phyloP scores from a whole-genome alignment of 2,329 filamentous ascomycete genomes.

The Venturia carpophila region DNA sequence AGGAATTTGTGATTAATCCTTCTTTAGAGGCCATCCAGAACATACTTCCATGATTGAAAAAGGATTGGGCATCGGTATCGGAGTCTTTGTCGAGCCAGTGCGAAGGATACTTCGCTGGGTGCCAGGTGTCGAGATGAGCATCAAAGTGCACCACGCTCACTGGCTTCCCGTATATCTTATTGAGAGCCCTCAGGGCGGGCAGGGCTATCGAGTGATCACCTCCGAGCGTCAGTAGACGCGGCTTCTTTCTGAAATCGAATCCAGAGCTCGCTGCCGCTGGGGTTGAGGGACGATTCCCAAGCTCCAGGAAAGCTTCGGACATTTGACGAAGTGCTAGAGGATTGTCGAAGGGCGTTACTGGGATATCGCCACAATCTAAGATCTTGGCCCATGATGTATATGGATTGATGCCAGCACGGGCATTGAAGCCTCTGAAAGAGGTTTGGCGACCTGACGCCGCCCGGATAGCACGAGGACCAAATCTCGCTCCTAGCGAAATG shows the following conservation, averaged over 20 bases:
- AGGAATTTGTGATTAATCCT: conserved; percentile 65
- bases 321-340: conserved; percentile 73
- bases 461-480: conserved; percentile 81
- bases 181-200: conserved; percentile 43
- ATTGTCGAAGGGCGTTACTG: conserved; percentile 81
- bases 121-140: conserved; percentile 75
- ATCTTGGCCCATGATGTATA: conserved; percentile 72
- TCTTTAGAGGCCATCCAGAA: conserved; percentile 83
- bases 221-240: conserved; percentile 42
- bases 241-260: conserved; percentile 35
- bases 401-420: conserved; percentile 73
- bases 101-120: conserved; percentile 70
- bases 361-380: conserved; percentile 86
- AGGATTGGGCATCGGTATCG: conserved; percentile 51
- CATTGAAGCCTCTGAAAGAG: conserved; percentile 72
- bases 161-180: conserved; percentile 37
- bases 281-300: conserved; percentile 43
- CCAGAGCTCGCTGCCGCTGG: conserved; percentile 31
- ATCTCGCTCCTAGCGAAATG: conserved; percentile 47
- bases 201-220: conserved; percentile 45
- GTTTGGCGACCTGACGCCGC: conserved; percentile 76
- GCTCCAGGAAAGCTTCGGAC: conserved; percentile 68
- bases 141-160: conserved; percentile 46
- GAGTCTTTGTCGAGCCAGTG: conserved; percentile 53
- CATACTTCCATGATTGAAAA: conserved; percentile 85